Base-by-base conservation (phyloP, 2,329 filamentous ascomycete species). In the Ascochyta fabae region DNA sequence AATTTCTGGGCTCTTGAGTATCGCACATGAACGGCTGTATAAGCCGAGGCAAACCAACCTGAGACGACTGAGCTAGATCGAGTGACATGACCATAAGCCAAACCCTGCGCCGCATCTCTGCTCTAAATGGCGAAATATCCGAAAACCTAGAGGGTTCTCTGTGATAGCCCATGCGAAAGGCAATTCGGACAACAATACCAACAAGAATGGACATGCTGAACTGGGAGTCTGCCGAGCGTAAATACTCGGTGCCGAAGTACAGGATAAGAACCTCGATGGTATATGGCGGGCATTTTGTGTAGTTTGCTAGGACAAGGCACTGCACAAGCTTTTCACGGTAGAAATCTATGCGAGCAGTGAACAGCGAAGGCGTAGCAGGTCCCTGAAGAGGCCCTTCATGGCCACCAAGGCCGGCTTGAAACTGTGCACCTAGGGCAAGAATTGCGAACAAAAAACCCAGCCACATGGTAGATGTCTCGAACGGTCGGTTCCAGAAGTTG, bases 21-120 rank as follows among this genome's bases (percentile, higher is more conserved):
- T 81, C 78, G 44, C 66, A 69, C 55, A 77, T 71, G n/a, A 63
- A 60, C 7, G 73, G 67, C 44, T 73, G 69, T 35, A 75, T 73
- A 62, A 76, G 72, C 13, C 73, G 63, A 13, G 77, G 78, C 12
- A 79, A 43, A 2, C 77, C 78, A 16, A 76, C 58, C 45, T 78
- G 72, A 4, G 69, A 65, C 0, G 77, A 78, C 5, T 74, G 59
- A 9, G 76, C 64, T 3, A 78, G 58, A 55, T 80, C 78, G 6
- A 78, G 48, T 10, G 75, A 71, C 38, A 74, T 58, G 27, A 79
- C 55, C 62, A 87, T 83, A 68, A 83, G 81, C 83, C 86, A 89
- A 0, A 87, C 67, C 7, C 86, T 80, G 4, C 86, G 80, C 24
- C 86, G 80, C 77, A 87, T 81, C 69, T 88, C 84, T 2, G 80